Percentiles rank a stretch among this genome's conserved stretches.
Conservation (phyloP, 2,329 filamentous ascomycete species). For the Pestalotiopsis sp. region DNA sequence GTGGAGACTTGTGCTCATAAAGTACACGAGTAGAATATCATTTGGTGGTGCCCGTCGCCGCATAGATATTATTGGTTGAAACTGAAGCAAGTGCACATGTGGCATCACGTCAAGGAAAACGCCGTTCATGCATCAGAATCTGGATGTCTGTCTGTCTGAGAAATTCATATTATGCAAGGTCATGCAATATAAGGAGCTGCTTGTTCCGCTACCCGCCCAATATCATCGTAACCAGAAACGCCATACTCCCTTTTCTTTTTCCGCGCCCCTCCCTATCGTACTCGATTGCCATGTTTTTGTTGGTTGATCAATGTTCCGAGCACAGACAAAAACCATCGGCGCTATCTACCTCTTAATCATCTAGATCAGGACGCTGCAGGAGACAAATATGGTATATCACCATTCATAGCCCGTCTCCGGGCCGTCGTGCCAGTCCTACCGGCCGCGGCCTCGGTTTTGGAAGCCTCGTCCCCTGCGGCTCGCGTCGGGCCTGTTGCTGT, state of each 20-base stretch:
- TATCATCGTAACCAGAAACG: background rate
- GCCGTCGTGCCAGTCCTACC: background rate
- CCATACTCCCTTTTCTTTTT: background rate
- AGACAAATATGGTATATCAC: background rate
- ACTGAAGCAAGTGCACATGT: no score
- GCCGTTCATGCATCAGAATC: no score
- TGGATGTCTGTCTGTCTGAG: background rate
- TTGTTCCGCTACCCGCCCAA: background rate
- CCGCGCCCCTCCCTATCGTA: background rate
- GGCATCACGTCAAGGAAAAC: no score
- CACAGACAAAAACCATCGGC: background rate
- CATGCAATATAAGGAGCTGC: background rate
- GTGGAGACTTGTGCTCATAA: no score
- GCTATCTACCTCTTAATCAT: background rate
- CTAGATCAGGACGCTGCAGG: background rate
- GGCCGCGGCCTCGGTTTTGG: conserved; percentile 2
- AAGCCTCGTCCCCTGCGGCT: conserved; percentile 13
- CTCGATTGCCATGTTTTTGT: background rate
- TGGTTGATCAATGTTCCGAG: background rate
- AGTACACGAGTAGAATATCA: no score
- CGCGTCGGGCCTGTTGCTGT: background rate
- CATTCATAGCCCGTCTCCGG: background rate
- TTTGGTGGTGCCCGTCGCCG: no score
- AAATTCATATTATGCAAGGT: background rate
- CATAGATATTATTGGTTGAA: no score